Evolutionary conservation across 345 rosid genomes (phyloP), one percentile per base, ranked within the genome.

Genomic region (Citrus maxima): DNA sequence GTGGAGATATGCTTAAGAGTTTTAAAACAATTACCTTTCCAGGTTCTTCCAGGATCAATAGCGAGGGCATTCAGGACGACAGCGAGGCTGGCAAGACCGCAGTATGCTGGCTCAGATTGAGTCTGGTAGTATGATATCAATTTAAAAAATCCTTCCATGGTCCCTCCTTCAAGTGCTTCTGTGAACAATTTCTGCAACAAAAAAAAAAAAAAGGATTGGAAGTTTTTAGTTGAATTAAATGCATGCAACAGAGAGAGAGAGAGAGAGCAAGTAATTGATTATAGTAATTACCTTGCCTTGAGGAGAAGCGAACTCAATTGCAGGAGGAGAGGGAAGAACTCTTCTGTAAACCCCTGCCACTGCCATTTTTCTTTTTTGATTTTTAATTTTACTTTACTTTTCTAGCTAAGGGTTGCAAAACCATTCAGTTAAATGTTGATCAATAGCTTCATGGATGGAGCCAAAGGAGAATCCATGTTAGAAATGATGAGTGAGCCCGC

Each of bases 311-410:
- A 90, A 90, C 69, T 90, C 93, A 18, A 85, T 85, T 4, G 93
- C 93, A 3, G 93, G 93, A 70, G 93, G 93, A 74, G 91, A 87
- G 38, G 93, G 90, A 72, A 88, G 93, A 61, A 40, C 72, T 77
- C 91, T 80, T 38, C 89, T 78, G 82, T 88, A 90, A 4, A 87
- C 59, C 42, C 91, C 86, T n/a, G 93, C 84, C 66, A 79, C 77
- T 22, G 90, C 89, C 93, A 87, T 86, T 67, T 12, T 38, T 16
- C 2, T 54, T 13, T 46, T 13, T 3, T 3, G 0, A 12, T 12
- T 46, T 46, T 46, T 46, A 12, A 46, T 46, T 46, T 46, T 13
- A 12, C 22, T 54, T 18, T 19, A 54, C 22, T 54, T 54, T 14
- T 16, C 22, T 18, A 1, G 58, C 22, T 5, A 5, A 4, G 22